Evolutionary conservation across 2,329 filamentous ascomycete species (phyloP), one percentile per base, ranked within the genome.

Genomic region (Penicillium griseofulvum): DNA sequence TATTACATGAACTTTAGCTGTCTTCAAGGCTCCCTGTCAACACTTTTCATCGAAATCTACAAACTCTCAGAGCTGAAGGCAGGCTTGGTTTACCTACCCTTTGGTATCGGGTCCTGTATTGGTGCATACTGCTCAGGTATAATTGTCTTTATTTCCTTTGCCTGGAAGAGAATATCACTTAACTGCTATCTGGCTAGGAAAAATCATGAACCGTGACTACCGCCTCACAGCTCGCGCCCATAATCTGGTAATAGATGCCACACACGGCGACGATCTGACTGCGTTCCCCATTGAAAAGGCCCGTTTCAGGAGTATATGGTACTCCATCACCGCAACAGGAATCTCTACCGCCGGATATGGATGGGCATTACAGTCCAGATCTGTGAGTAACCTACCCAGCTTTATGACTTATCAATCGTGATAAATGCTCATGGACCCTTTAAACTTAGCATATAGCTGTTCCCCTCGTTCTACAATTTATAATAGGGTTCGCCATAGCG

Each of bases 1-100:
- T 49, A 49, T 22, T 49, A 49, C 14, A 39, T 49, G 46, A 49
- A n/a, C 26, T 49, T 49, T 14, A 39, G 46, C 16, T 49, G 34
- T 19, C 46, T 49, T 31, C 46, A 49, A 24, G 46, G 46, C 10
- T 49, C 46, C 4, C 34, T 49, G 3, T 49, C 46, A 39, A 49
- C 46, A 2, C 22, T 42, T 9, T 42, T 42, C 8, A 42, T 42
- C n/a, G 39, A 42, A 14, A 42, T 42, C 12, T 42, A 42, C 9
- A 8, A 24, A n/a, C 14, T 42, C 24, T 42, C 39, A n/a, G 14
- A 42, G 7, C 16, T 42, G 5, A 42, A 42, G 11, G 39, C 39
- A 42, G 22, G 39, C 1, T 26, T 42, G 10, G 24, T 42, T 3
- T 42, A 42, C 7, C 22, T 42, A 9, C 39, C 39, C 14, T 42